phyloP scores from a whole-genome alignment of 2,329 filamentous ascomycete genomes.

The Nemania bipapillata region DNA sequence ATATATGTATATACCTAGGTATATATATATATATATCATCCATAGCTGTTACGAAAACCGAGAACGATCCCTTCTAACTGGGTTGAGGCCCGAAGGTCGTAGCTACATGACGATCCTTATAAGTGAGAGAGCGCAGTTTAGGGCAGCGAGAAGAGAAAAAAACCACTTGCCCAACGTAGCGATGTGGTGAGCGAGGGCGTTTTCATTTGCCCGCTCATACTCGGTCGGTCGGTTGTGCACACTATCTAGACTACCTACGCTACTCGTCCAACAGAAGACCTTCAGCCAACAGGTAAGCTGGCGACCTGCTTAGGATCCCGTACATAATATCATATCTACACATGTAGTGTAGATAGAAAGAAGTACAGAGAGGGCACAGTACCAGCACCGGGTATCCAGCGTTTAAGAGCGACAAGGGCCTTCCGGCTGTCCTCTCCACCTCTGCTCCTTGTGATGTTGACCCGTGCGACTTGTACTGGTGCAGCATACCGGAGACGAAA shows the following conservation, averaged over 20 bases:
- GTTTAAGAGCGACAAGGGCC: constrained; percentile 13
- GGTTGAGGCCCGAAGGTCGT: not conserved
- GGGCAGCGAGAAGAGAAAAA: constrained; percentile 4
- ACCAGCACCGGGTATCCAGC: not conserved
- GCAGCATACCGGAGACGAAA: not conserved
- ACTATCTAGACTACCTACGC: no score
- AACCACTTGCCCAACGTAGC: constrained; percentile 6
- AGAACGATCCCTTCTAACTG: not conserved
- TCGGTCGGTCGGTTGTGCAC: constrained; percentile 19
- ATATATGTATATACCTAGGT: constrained; percentile 4
- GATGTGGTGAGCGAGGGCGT: constrained; percentile 24
- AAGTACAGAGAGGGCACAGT: not conserved
- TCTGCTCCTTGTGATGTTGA: constrained; percentile 18
- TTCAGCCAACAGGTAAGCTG: constrained; percentile 12
- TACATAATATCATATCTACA: not conserved
- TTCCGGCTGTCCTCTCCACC: constrained; percentile 21
- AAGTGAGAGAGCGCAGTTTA: not conserved
- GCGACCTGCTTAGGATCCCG: constrained; percentile 27
- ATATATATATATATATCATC: not conserved
- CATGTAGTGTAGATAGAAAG: not conserved
- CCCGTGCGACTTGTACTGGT: constrained; percentile 15
- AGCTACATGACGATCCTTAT: not conserved
- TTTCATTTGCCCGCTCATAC: constrained; percentile 9
- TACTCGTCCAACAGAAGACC: constrained; percentile 7
- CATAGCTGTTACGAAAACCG: constrained; percentile 4